A percentile compares a stretch with the other conserved stretches of the same genome.
phyloP scores from a whole-genome alignment of 2,329 filamentous ascomycete species.

The Ceratocystis eucalypticola region DNA sequence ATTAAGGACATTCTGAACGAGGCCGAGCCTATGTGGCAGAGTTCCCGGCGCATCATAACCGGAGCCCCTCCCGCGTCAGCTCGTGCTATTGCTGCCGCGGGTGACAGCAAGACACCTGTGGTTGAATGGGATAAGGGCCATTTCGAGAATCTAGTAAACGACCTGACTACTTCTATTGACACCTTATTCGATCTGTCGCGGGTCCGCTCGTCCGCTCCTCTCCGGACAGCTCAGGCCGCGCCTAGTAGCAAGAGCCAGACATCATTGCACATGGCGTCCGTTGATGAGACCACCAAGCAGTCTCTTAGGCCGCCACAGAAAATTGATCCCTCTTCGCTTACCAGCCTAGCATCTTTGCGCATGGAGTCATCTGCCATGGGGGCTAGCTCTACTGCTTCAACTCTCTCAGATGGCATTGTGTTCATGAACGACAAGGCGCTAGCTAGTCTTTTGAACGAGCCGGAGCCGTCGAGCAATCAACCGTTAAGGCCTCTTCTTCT shows the following conservation, averaged over 20 bases:
- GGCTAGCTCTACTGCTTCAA: not conserved
- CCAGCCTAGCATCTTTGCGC: slow-evolving; percentile 27
- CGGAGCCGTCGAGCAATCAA: not conserved
- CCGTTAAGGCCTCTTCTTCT: slow-evolving; percentile 42
- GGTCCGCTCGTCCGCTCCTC: slow-evolving; percentile 39
- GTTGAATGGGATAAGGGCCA: slow-evolving; percentile 56
- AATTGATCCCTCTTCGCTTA: slow-evolving; percentile 42
- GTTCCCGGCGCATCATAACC: slow-evolving; percentile 29
- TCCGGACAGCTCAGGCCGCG: slow-evolving; percentile 18
- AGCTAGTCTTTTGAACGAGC: slow-evolving; percentile 15
- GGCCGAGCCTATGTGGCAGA: slow-evolving; percentile 57
- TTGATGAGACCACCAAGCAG: slow-evolving; percentile 33
- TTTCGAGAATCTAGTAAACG: slow-evolving; percentile 60
- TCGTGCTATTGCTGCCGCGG: slow-evolving; percentile 24
- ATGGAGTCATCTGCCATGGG: slow-evolving; percentile 10
- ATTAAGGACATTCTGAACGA: slow-evolving; percentile 70
- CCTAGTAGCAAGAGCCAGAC: not conserved
- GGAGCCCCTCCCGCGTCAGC: not conserved
- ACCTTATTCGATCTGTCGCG: slow-evolving; percentile 64
- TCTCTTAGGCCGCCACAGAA: slow-evolving; percentile 50
- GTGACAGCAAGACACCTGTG: slow-evolving; percentile 42
- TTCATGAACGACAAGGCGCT: slow-evolving; percentile 35
- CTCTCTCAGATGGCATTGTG: slow-evolving; percentile 22
- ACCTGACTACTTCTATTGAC: slow-evolving; percentile 65
- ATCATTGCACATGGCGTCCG: slow-evolving; percentile 26